Percentiles rank a stretch among this genome's conserved stretches.
Evolutionary conservation across 2,329 filamentous ascomycete species (phyloP).

Genomic region (Fusarium sororula): DNA sequence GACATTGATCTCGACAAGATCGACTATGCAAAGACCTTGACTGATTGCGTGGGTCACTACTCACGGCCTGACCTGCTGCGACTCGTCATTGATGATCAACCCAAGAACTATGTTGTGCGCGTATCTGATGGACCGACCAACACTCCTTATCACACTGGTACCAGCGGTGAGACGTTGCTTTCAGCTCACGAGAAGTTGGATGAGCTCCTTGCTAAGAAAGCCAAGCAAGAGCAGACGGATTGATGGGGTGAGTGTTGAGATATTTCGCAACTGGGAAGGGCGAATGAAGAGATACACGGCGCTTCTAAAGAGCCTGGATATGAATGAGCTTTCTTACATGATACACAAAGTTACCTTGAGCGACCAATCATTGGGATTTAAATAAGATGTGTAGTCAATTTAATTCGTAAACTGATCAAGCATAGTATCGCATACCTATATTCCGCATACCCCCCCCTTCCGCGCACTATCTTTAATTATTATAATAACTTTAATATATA

Average conservation of each 20-base stretch:
- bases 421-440: neutral
- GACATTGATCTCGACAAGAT: slow-evolving; percentile 46
- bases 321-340: no score
- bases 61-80: slow-evolving; percentile 52
- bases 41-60: slow-evolving; percentile 48
- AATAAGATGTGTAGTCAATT: fast-evolving
- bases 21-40: slow-evolving; percentile 41
- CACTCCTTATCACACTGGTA: neutral
- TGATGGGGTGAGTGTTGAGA: fast-evolving
- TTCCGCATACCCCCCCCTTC: no score
- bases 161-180: neutral
- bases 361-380: no score
- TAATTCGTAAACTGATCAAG: neutral
- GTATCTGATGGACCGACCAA: neutral
- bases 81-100: slow-evolving; percentile 21
- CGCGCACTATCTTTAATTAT: no score
- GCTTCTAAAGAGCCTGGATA: neutral
- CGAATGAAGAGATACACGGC: neutral
- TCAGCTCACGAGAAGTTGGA: neutral
- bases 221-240: neutral
- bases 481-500: no score
- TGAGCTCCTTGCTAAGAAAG: neutral
- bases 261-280: neutral
- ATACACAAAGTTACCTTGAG: fast-evolving
- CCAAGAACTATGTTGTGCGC: neutral